Evolutionary conservation across 805 yeast species (phyloP), one percentile per base, ranked within the genome.

Genomic region (Yarrowia osloensis): DNA sequence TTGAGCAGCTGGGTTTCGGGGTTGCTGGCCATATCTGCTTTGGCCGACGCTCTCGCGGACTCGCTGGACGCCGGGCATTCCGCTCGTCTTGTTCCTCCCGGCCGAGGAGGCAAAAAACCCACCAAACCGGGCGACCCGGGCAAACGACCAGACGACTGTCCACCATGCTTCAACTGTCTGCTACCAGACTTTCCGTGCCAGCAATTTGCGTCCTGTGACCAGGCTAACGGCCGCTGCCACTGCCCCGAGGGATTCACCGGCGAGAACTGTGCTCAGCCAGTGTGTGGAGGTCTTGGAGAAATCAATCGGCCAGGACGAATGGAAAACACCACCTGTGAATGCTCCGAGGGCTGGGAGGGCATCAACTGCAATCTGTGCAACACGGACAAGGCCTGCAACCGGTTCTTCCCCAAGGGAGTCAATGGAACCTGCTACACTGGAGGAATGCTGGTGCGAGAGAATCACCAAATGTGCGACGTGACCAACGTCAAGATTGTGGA

Each of bases 181-280:
- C 81, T 92, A 13, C 96, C 98, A 2, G 88, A 92, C 70, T 92
- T 90, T 73, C 88, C 87, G 70, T 95, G 99, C 77, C 86, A 89
- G 68, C 99, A 95, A 73, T 95, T 88, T 74, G 92, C 97, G 29
- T 78, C 77, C n/a, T 95, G 99, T 79, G 90, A 95, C 76, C 84
- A 88, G 37, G 91, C 81, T 77, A 90, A 94, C 4, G 99, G 99
- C 1, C 83, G 87, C 74, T 95, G 99, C 79, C 96, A 90, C 66
- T 95, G 99, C 78, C 85, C 91, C 49, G 87, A 86, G 42, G 99
- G 99, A 0, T 95, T 88, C 79, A 97, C 97, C 3, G 98, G 98
- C 8, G 86, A 86, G 73, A 97, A 95, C 76, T 95, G 99, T 77
- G 84, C 91, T 0, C 84, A 84, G 72, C 98, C 99, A 1, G 77